A percentile compares a stretch with the other conserved stretches of the same genome.
Evolutionary conservation across 768 basidiomycete species (phyloP).

Genomic region (Lentinula aciculospora): DNA sequence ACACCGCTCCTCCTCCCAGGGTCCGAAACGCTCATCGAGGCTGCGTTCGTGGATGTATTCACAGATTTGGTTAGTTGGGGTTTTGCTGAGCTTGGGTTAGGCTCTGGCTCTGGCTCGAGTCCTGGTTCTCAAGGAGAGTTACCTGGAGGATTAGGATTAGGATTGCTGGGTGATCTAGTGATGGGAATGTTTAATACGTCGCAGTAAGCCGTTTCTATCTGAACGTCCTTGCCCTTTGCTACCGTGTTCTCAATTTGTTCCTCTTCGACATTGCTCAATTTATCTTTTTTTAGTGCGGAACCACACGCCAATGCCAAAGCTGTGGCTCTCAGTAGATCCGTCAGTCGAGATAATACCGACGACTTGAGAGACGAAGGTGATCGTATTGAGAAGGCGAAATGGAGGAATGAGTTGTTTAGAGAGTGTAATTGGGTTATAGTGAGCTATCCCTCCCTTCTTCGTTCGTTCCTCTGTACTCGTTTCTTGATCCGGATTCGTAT

Average conservation of each 20-base stretch:
- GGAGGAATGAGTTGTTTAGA: neutral
- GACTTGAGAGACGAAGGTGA: neutral
- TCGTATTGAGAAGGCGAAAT: neutral
- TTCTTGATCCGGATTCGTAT: too few species aligned
- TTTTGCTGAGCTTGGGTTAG: neutral
- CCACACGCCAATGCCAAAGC: neutral
- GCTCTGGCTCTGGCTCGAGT: neutral
- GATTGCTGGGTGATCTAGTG: neutral
- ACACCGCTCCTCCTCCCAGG: conserved; percentile 61
- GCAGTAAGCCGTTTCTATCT: neutral
- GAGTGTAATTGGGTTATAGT: conserved; percentile 88
- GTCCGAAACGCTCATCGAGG: conserved; percentile 79
- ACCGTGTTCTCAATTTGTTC: neutral
- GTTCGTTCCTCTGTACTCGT: neutral
- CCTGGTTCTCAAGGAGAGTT: too few species aligned
- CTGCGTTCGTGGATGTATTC: conserved; percentile 84
- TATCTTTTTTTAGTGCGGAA: neutral
- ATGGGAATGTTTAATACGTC: neutral
- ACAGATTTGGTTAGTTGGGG: conserved; percentile 63
- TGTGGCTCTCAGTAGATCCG: neutral
- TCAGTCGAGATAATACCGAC: neutral
- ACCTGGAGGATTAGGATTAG: too few species aligned
- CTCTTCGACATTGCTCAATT: neutral
- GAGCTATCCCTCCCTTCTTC: conserved; percentile 21
- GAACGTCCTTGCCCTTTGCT: neutral